Base-by-base conservation (phyloP, 2,329 filamentous ascomycete species). In the Botryosphaeria agaves region DNA sequence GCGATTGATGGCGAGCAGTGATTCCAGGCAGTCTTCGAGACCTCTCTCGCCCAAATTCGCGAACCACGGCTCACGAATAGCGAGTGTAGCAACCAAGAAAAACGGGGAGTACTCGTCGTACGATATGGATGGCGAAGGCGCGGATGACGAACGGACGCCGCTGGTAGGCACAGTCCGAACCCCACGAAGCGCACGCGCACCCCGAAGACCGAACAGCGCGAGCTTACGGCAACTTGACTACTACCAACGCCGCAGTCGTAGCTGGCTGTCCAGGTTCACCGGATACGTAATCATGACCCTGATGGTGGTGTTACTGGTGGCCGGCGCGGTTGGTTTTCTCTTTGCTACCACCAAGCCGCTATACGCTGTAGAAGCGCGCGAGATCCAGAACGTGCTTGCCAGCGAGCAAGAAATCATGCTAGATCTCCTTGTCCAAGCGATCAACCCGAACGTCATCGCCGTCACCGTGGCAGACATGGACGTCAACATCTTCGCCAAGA, bases 321-420 rank as follows among this genome's bases (percentile, higher is more conserved):
- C 83, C n/a, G 82, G 81, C 25, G 78, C 81, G 7, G 76, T 89
- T 21, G 81, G 78, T 14, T 89, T 95, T 51, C 74, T 94, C 54
- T 78, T 94, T 53, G 81, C 84, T 27, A 87, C 85, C 14, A 92
- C 85, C 18, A 84, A 92, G 46, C 81, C 85, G 5, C 67, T 98
- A 28, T 69, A 72, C 16, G 72, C 80, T 38, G 79, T 95, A 34
- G 64, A 77, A 38, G 71, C 95, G 26, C 62, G 77, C 32, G 75
- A 76, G 38, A 83, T 98, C 40, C 72, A 78, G 43, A 91, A 93
- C 41, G 83, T 98, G 15, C 68, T 95, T 29, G 85, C 85, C 2
- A 93, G 82, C 43, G 82, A 93, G 51, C 82, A 93, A 51, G 85
- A 95, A 49, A 67, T 98, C 25, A 93, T 98, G 72, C 69, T 95